Evolutionary conservation across 352 stramenopile species (phyloP).

Genomic region (Thalassiosira allenii): DNA sequence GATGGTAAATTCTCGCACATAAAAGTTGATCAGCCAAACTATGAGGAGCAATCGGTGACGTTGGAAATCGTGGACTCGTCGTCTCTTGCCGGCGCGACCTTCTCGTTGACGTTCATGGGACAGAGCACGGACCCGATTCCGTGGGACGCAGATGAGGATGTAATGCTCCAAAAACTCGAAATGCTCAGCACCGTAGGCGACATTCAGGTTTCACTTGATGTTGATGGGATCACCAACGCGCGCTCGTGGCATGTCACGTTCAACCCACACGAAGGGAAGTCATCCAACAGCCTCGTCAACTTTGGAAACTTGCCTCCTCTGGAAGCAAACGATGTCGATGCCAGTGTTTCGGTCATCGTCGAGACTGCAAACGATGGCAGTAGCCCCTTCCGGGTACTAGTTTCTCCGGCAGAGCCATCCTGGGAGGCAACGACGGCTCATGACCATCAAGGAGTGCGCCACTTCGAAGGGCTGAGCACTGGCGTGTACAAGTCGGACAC

Average conservation of each 20-base stretch:
- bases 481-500: slow-evolving; percentile 76
- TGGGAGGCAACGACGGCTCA: slow-evolving; percentile 64
- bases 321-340: slow-evolving; percentile 28
- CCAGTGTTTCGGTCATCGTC: slow-evolving; percentile 43
- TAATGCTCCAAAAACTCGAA: slow-evolving; percentile 85
- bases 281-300: slow-evolving; percentile 67
- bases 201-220: slow-evolving; percentile 66
- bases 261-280: slow-evolving; percentile 58
- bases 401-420: slow-evolving; percentile 66
- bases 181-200: slow-evolving; percentile 82
- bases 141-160: slow-evolving; percentile 67
- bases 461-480: slow-evolving; percentile 79
- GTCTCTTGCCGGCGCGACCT: slow-evolving; percentile 83
- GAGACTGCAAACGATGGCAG: slow-evolving; percentile 57
- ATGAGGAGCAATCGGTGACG: slow-evolving; percentile 76
- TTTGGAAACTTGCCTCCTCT: slow-evolving; percentile 83
- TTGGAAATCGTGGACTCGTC: slow-evolving; percentile 55
- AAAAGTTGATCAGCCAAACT: slow-evolving; percentile 67
- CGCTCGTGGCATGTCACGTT: slow-evolving; percentile 71
- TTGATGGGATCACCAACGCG: slow-evolving; percentile 38
- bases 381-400: slow-evolving; percentile 76
- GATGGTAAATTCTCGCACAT: slow-evolving; percentile 67
- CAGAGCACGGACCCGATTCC: slow-evolving; percentile 79
- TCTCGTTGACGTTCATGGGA: slow-evolving; percentile 82
- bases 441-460: slow-evolving; percentile 67